These are phyloP conservation scores for Saprolegnia parasitica DNA, from an alignment of 352 stramenopile species.

Conservation along the genomic window DNA sequence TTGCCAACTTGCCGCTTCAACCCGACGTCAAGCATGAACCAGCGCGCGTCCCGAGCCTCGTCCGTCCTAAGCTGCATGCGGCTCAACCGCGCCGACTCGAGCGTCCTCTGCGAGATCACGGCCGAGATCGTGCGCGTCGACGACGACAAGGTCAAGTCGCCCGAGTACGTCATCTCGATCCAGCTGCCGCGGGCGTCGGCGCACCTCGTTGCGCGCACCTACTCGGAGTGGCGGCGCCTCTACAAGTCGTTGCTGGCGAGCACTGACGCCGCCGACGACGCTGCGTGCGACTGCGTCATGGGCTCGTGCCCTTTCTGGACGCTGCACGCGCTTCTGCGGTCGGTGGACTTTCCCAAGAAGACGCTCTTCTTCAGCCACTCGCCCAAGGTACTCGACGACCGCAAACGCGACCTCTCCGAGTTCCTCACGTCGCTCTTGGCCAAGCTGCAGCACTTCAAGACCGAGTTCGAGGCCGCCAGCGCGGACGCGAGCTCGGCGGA, in stretches of 20 bases:
- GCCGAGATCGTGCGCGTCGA: conserved; percentile 43
- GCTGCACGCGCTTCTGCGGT: conserved; percentile 40
- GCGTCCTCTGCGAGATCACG: conserved; percentile 47
- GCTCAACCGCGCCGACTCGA: not conserved
- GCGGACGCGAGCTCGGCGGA: conserved; percentile 12
- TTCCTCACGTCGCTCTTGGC: conserved; percentile 37
- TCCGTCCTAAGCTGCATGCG: conserved; percentile 5
- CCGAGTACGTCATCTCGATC: conserved; percentile 52
- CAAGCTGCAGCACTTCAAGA: conserved; percentile 32
- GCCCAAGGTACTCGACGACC: conserved; percentile 33
- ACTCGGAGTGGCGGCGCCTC: conserved; percentile 49
- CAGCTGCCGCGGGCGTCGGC: conserved; percentile 29
- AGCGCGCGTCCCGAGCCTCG: not conserved
- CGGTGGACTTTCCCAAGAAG: conserved; percentile 48
- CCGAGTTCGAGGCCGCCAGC: not conserved
- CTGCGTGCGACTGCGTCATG: conserved; percentile 46
- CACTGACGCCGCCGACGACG: conserved; percentile 41
- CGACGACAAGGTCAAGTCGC: conserved; percentile 28
- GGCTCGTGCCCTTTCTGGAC: conserved; percentile 60
- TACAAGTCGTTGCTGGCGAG: conserved; percentile 41
- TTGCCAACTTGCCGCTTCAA: too few relatives aligned
- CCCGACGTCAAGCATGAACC: not conserved
- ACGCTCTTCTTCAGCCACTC: conserved; percentile 49
- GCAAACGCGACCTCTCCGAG: conserved; percentile 31
- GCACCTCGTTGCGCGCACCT: conserved; percentile 48